Conservation (phyloP, 169 alveolate species). For the Babesia bigemina region DNA sequence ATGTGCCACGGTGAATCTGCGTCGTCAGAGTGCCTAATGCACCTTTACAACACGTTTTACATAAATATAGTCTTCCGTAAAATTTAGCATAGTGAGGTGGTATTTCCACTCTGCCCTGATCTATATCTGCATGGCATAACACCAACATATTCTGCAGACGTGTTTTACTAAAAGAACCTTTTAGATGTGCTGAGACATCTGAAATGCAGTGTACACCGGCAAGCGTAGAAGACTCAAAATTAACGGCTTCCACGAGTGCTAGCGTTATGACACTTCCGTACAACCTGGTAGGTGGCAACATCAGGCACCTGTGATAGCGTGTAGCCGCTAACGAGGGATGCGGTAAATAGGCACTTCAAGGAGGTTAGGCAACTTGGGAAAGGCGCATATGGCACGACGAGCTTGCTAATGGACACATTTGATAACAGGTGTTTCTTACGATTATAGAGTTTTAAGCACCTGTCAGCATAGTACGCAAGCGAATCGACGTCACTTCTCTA, state of each 20-base stretch:
- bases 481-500: slow-evolving; percentile 71
- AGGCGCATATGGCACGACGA: slow-evolving; percentile 78
- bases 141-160: background rate
- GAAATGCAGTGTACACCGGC: too few species aligned
- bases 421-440: slow-evolving; percentile 64
- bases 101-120: background rate
- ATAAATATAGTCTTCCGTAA: background rate
- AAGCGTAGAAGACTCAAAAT: too few species aligned
- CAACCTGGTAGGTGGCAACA: slow-evolving; percentile 8
- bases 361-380: slow-evolving; percentile 59
- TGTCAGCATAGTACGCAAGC: slow-evolving; percentile 67
- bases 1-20: slow-evolving; percentile 28
- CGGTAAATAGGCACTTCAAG: slow-evolving; percentile 19
- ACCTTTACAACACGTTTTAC: background rate
- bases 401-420: slow-evolving; percentile 61
- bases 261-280: slow-evolving; percentile 11
- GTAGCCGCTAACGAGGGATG: slow-evolving; percentile 30
- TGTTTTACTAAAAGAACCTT: background rate
- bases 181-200: too few species aligned
- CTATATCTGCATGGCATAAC: background rate
- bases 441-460: too few species aligned
- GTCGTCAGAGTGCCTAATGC: background rate
- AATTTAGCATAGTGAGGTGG: background rate
- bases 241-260: too few species aligned
- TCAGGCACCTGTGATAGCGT: background rate